phyloP scores from a whole-genome alignment of 2,329 filamentous ascomycete species.

The Cladosporium colombiae region DNA sequence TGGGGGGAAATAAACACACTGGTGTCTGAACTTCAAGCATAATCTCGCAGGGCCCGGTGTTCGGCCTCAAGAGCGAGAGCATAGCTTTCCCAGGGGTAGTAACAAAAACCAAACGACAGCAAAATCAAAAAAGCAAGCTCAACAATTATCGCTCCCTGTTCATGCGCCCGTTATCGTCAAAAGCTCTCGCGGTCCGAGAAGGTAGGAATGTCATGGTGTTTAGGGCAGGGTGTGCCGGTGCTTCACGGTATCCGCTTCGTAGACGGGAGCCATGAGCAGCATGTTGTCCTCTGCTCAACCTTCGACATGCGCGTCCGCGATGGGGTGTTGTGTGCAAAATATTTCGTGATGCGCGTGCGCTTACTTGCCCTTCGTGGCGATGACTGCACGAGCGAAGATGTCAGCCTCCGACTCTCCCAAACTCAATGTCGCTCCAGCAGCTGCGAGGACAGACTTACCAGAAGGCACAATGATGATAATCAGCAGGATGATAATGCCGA shows the following conservation, averaged over 20 bases:
- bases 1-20: conserved; percentile 15
- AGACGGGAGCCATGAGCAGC: neutral
- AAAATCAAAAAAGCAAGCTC: conserved; percentile 15
- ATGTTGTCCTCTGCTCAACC: neutral
- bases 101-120: neutral
- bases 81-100: conserved; percentile 5
- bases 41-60: conserved; percentile 2
- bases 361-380: conserved; percentile 21
- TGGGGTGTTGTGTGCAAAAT: conserved; percentile 7
- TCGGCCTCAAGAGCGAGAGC: neutral
- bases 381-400: conserved; percentile 12
- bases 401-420: neutral
- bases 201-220: neutral
- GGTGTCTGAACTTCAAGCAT: conserved; percentile 13
- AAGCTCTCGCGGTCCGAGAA: conserved; percentile 6
- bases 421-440: neutral
- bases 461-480: conserved; percentile 91
- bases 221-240: neutral
- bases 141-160: conserved; percentile 20
- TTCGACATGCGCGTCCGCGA: conserved; percentile 6
- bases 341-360: conserved; percentile 9
- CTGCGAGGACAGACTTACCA: conserved; percentile 55
- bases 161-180: conserved; percentile 21
- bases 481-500: conserved; percentile 86
- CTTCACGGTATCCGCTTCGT: neutral